Evolutionary conservation across 192 early-diverging fungal genomes (phyloP).

Genomic region (Backusella morwellensis): DNA sequence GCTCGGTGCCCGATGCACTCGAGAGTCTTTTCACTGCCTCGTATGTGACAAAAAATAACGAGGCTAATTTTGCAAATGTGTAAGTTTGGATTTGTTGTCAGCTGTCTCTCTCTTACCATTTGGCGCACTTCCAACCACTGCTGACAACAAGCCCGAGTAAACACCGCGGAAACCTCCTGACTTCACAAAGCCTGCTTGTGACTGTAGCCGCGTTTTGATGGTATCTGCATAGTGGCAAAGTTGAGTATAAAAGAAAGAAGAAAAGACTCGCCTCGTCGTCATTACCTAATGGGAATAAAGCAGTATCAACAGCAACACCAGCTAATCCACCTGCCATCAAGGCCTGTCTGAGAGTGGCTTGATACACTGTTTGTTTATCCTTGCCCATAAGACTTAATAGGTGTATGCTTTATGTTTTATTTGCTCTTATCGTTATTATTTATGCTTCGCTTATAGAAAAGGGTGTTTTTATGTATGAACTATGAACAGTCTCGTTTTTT

Average conservation of each 20-base stretch:
- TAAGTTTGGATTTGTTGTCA: neutral
- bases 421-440: neutral
- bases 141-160: conserved; percentile 86
- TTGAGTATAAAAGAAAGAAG: neutral
- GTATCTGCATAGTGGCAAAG: conserved; percentile 57
- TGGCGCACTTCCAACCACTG: conserved; percentile 89
- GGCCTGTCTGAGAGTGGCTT: conserved; percentile 45
- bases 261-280: too few relatives aligned
- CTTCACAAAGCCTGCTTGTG: conserved; percentile 72
- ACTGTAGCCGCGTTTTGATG: conserved; percentile 92
- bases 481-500: too few relatives aligned
- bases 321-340: conserved; percentile 80
- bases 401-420: too few relatives aligned
- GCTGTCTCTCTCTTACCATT: conserved; percentile 48
- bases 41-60: conserved; percentile 91
- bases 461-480: too few relatives aligned
- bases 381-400: conserved; percentile 4
- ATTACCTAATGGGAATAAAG: conserved; percentile 75
- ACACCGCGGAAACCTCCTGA: conserved; percentile 87
- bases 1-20: conserved; percentile 28
- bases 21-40: conserved; percentile 69
- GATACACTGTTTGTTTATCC: conserved; percentile 12
- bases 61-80: conserved; percentile 41
- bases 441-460: neutral
- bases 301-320: conserved; percentile 89